Evolutionary conservation across 306 rosid species (phyloP).

Genomic region (Malus domestica): ASM211411v1 NC_041798.1:9339001-9339500

Average conservation of each 20-base stretch:
- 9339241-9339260: constrained; percentile 25
- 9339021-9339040: constrained; percentile 16
- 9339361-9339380: background rate
- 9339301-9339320: constrained; percentile 89
- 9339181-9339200: constrained; percentile 48
- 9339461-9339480: constrained; percentile 97
- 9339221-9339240: background rate
- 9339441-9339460: constrained; percentile 78
- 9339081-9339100: constrained; percentile 93
- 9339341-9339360: constrained; percentile 77
- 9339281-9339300: constrained; percentile 97
- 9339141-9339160: constrained; percentile 91
- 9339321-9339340: constrained; percentile 91
- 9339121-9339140: constrained; percentile 76
- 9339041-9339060: constrained; percentile 17
- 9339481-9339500: constrained; percentile 86
- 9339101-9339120: constrained; percentile 89
- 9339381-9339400: background rate
- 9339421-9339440: constrained; percentile 72
- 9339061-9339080: constrained; percentile 81
- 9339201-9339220: background rate
- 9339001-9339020: constrained; percentile 5
- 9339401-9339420: constrained; percentile 17
- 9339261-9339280: constrained; percentile 63
- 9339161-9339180: constrained; percentile 96